Conservation (phyloP, 2,329 filamentous ascomycete genomes). For the Sporothrix variecibatus region DNA sequence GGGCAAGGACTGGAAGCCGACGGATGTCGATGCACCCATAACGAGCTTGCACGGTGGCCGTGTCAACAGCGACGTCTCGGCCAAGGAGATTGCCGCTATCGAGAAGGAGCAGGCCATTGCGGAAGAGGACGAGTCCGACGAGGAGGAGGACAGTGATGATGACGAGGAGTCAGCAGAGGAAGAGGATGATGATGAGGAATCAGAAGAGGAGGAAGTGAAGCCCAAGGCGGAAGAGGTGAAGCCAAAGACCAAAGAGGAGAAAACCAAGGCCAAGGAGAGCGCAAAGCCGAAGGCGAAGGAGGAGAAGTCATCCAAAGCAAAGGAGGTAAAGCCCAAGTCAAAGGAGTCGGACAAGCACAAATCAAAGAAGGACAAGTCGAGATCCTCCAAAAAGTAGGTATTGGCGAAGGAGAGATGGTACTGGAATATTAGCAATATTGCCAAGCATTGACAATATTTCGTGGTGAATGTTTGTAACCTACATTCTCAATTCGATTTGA, state of each 20-base stretch:
- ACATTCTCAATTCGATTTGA: neutral
- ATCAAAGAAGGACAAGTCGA: neutral
- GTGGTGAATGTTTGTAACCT: neutral
- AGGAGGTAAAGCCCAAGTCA: neutral
- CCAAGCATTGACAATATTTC: neutral
- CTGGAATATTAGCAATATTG: neutral
- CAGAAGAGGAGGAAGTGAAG: constrained; percentile 36
- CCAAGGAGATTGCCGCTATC: constrained; percentile 44
- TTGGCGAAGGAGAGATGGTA: neutral
- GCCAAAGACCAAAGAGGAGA: constrained; percentile 36
- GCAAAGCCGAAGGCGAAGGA: constrained; percentile 12
- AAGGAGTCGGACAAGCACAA: neutral
- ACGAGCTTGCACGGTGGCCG: constrained; percentile 40
- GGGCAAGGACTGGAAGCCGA: constrained; percentile 43
- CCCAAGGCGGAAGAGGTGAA: constrained; percentile 22
- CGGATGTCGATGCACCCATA: constrained; percentile 37
- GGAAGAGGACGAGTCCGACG: constrained; percentile 44
- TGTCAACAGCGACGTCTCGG: constrained; percentile 38
- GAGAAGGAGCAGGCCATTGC: constrained; percentile 45
- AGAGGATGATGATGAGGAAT: constrained; percentile 33
- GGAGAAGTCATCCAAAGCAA: neutral
- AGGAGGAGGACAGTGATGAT: constrained; percentile 39
- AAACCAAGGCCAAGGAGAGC: constrained; percentile 18
- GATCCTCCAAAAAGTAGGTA: neutral
- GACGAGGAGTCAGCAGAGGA: constrained; percentile 35